Conservation (phyloP, 2,329 filamentous ascomycete species). For the Bipolaris sorokiniana region DNA sequence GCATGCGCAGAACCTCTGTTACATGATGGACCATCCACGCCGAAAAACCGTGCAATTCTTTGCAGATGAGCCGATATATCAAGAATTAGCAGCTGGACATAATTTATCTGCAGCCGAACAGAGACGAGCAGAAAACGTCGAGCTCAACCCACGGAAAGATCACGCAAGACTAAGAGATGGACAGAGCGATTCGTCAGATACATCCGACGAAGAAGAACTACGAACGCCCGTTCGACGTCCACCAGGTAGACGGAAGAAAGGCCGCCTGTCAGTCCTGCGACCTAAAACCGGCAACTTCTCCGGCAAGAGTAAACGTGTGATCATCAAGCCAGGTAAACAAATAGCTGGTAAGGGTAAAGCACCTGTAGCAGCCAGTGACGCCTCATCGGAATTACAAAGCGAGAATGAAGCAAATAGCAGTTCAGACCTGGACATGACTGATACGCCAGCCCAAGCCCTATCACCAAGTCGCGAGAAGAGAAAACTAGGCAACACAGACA, state of each 20-base stretch:
- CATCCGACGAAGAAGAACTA: slow-evolving; percentile 29
- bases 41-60: slow-evolving; percentile 40
- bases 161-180: slow-evolving; percentile 33
- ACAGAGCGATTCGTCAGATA: slow-evolving; percentile 30
- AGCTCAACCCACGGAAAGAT: slow-evolving; percentile 39
- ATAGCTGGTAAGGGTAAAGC: slow-evolving; percentile 36
- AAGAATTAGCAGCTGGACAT: slow-evolving; percentile 36
- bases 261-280: slow-evolving; percentile 43
- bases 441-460: slow-evolving; percentile 36
- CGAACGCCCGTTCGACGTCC: slow-evolving; percentile 31
- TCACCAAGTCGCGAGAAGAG: slow-evolving; percentile 38
- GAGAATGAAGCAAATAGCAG: slow-evolving; percentile 15
- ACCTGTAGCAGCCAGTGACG: slow-evolving; percentile 25
- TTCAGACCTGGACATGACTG: slow-evolving; percentile 36
- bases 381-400: slow-evolving; percentile 21
- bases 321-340: slow-evolving; percentile 10
- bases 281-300: slow-evolving; percentile 46
- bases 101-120: slow-evolving; percentile 40
- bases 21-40: slow-evolving; percentile 48
- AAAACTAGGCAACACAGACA: slow-evolving; percentile 28
- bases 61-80: slow-evolving; percentile 41
- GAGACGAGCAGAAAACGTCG: slow-evolving; percentile 38
- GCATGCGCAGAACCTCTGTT: slow-evolving; percentile 47
- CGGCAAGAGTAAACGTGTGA: slow-evolving; percentile 41
- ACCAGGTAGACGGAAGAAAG: slow-evolving; percentile 32